Percentiles rank a stretch among this genome's conserved stretches.
phyloP scores from a whole-genome alignment of 768 basidiomycete species.

The Lanmaoa rubissima region DNA sequence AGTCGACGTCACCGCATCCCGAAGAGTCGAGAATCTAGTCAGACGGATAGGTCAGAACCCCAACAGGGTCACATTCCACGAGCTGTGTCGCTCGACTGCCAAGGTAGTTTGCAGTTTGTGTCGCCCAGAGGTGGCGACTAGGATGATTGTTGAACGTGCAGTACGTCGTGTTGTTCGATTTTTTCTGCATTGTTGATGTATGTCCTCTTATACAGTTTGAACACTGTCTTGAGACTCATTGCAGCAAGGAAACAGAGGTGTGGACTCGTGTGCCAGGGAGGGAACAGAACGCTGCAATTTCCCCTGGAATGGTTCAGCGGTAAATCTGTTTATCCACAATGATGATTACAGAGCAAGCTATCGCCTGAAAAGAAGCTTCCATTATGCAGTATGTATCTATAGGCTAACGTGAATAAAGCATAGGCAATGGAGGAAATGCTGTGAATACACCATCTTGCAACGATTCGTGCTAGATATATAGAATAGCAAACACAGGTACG shows the following conservation, averaged over 20 bases:
- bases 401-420: conserved; percentile 7
- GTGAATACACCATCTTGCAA: conserved; percentile 16
- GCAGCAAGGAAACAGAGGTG: background rate
- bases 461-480: conserved; percentile 1
- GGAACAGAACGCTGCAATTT: background rate
- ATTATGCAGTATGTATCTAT: conserved; percentile 21
- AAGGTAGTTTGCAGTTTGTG: conserved; percentile 10
- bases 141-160: conserved; percentile 6
- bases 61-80: background rate
- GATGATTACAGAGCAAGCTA: background rate
- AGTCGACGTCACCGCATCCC: conserved; percentile 3
- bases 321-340: no score
- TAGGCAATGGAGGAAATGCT: conserved; percentile 2
- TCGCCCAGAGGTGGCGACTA: background rate
- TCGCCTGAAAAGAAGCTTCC: background rate
- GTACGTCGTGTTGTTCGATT: background rate
- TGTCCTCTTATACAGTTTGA: background rate
- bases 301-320: background rate
- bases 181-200: background rate
- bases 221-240: conserved; percentile 8
- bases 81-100: conserved; percentile 3
- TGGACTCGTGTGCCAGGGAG: conserved; percentile 7
- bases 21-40: conserved; percentile 11
- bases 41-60: conserved; percentile 8
- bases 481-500: conserved; percentile 8